Evolutionary conservation across 1,139 yeast genomes (phyloP).

Genomic region (Zygosaccharomyces sapae): DNA sequence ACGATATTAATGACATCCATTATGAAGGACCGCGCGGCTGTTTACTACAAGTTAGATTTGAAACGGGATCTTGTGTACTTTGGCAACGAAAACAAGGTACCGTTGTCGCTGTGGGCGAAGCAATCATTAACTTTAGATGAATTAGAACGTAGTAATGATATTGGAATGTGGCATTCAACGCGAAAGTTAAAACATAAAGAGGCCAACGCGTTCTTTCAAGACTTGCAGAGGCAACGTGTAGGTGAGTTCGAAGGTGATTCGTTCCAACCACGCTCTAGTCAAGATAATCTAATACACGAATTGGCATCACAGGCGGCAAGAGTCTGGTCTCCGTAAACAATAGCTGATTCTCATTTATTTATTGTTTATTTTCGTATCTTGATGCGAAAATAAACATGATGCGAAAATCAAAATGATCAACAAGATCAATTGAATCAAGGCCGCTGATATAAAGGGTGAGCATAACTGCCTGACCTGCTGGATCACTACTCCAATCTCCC

Average conservation of each 20-base stretch:
- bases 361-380: no score
- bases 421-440: not conserved
- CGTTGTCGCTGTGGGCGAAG: conserved; percentile 17
- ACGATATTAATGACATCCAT: conserved; percentile 30
- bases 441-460: not conserved
- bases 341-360: no score
- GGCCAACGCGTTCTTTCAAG: conserved; percentile 22
- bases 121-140: conserved; percentile 11
- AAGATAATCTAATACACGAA: not conserved
- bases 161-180: conserved; percentile 22
- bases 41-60: conserved; percentile 30
- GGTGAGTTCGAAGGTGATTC: not conserved
- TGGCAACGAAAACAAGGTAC: conserved; percentile 25
- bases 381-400: not conserved
- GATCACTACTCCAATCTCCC: no score
- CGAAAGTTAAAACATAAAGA: conserved; percentile 12
- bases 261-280: not conserved
- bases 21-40: conserved; percentile 23
- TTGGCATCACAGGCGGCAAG: conserved; percentile 1
- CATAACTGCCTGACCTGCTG: no score
- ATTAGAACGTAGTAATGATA: conserved; percentile 25
- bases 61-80: conserved; percentile 28
- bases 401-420: not conserved
- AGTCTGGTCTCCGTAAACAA: not conserved
- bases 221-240: conserved; percentile 16